phyloP scores from a whole-genome alignment of 176 grass and related monocot species.

The Secale cereale region DNA sequence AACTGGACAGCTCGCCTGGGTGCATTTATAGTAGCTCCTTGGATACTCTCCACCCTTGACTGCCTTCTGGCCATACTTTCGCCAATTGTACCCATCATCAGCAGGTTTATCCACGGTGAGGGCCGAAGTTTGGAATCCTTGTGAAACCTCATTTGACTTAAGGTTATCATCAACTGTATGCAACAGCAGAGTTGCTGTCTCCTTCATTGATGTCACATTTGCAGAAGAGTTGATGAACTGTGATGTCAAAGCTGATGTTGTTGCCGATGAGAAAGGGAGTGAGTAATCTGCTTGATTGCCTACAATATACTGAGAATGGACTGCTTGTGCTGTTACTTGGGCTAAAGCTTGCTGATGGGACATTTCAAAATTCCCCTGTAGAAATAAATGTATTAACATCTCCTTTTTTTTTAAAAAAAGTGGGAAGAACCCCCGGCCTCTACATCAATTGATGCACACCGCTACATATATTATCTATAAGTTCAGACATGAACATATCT shows the following conservation, averaged over 20 bases:
- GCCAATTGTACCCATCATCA: conserved; percentile 76
- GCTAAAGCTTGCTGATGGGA: conserved; percentile 92
- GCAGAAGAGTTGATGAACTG: conserved; percentile 29
- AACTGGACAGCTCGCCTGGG: conserved; percentile 48
- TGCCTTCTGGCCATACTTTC: conserved; percentile 80
- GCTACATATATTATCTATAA: neutral
- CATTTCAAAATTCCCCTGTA: conserved; percentile 82
- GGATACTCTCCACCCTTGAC: conserved; percentile 72
- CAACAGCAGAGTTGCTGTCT: conserved; percentile 27
- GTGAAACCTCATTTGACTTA: conserved; percentile 45
- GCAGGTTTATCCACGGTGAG: conserved; percentile 52
- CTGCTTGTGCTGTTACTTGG: conserved; percentile 92
- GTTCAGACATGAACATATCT: neutral
- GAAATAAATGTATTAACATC: neutral
- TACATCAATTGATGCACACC: neutral
- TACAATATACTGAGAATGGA: conserved; percentile 54
- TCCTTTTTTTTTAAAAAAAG: neutral
- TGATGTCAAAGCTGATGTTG: conserved; percentile 19
- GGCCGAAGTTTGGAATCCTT: conserved; percentile 40
- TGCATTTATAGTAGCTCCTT: conserved; percentile 79
- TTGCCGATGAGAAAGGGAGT: conserved; percentile 36
- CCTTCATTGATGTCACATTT: conserved; percentile 30
- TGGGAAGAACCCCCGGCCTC: neutral
- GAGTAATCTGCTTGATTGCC: conserved; percentile 41
- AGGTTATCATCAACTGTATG: conserved; percentile 31